phyloP scores from a whole-genome alignment of 164 flowering plant species.

The Malania oleifera region DNA sequence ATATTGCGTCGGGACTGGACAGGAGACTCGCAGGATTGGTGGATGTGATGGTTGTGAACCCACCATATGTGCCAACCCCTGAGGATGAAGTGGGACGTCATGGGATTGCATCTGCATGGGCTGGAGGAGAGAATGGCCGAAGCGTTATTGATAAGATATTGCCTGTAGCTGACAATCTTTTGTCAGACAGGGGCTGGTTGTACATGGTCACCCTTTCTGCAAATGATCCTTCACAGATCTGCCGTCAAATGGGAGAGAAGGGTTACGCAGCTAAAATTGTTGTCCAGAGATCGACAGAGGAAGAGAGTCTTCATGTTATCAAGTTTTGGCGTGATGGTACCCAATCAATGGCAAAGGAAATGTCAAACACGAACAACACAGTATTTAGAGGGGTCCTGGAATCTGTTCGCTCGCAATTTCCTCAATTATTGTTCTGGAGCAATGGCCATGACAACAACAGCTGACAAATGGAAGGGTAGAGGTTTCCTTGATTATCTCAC shows the following conservation, averaged over 20 bases:
- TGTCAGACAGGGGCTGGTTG: slow-evolving; percentile 81
- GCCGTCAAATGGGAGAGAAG: slow-evolving; percentile 64
- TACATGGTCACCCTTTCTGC: slow-evolving; percentile 72
- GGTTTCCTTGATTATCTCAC: too few species aligned
- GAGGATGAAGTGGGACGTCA: slow-evolving; percentile 80
- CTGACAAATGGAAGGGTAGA: background rate
- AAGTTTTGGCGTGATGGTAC: slow-evolving; percentile 80
- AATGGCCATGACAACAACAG: slow-evolving; percentile 4
- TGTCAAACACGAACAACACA: slow-evolving; percentile 12
- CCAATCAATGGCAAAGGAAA: slow-evolving; percentile 27
- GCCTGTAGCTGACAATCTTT: slow-evolving; percentile 57
- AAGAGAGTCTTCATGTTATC: slow-evolving; percentile 70
- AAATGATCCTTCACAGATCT: slow-evolving; percentile 68
- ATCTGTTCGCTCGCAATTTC: slow-evolving; percentile 36
- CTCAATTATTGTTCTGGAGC: slow-evolving; percentile 32
- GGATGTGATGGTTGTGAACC: slow-evolving; percentile 87
- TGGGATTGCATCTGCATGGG: slow-evolving; percentile 88
- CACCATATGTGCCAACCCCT: slow-evolving; percentile 96
- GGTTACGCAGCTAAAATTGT: slow-evolving; percentile 70
- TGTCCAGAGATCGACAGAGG: slow-evolving; percentile 85
- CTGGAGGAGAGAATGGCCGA: slow-evolving; percentile 94
- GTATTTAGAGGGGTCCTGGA: slow-evolving; percentile 22
- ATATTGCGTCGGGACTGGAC: slow-evolving; percentile 65
- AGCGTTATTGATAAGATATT: slow-evolving; percentile 74
- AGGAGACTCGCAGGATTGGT: slow-evolving; percentile 50